A percentile compares a stretch with the other conserved stretches of the same genome.
Evolutionary conservation across 148 eudicot species (phyloP).

Genomic region (Camellia japonica): DNA sequence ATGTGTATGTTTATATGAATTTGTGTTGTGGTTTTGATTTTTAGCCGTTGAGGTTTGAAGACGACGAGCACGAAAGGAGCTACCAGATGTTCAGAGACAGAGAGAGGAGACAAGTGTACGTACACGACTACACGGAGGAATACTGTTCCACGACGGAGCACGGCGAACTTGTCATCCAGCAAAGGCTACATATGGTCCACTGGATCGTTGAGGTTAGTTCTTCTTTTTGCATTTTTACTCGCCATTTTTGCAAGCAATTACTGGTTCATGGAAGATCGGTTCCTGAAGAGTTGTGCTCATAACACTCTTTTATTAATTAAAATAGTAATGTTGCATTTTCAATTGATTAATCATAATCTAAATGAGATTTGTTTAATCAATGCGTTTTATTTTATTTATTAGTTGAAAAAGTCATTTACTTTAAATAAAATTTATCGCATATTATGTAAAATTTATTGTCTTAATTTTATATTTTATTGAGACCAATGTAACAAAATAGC

Average conservation of each 20-base stretch:
- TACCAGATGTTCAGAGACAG: constrained; percentile 60
- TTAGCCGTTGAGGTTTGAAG: constrained; percentile 54
- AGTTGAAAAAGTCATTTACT: no score
- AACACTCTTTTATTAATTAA: no score
- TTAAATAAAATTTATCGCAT: no score
- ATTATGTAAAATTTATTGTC: no score
- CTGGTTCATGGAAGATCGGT: no score
- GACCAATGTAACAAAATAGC: no score
- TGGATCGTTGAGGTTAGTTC: constrained; percentile 86
- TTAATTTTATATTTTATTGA: no score
- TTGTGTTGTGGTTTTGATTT: not conserved
- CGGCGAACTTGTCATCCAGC: constrained; percentile 71
- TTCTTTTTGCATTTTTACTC: not conserved
- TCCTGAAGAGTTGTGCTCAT: no score
- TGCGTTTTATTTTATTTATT: no score
- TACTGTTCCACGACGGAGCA: constrained; percentile 56
- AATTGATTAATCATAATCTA: no score
- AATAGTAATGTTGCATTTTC: no score
- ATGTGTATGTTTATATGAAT: not conserved
- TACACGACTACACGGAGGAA: constrained; percentile 67
- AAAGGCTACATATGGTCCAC: constrained; percentile 78
- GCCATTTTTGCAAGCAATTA: constrained; percentile 9
- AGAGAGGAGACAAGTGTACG: constrained; percentile 70
- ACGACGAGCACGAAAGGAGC: constrained; percentile 73
- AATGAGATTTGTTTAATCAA: no score